Evolutionary conservation across 257 asterid genomes (phyloP), one percentile per base, ranked within the genome.

Genomic region (Capsicum rhomboideum): DNA sequence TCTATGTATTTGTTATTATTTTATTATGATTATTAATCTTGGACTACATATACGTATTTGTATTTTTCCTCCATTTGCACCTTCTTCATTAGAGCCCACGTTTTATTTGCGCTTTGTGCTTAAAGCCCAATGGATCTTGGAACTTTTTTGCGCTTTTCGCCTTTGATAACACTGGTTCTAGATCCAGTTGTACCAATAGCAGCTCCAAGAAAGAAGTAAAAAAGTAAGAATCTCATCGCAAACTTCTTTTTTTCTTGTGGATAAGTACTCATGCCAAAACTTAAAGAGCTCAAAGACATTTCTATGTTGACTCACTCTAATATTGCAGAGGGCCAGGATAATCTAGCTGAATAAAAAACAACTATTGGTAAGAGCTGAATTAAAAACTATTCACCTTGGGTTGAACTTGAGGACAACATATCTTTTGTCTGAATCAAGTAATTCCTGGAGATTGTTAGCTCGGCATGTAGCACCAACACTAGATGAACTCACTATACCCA

Each of bases 401-500:
- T 80, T 89, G 84, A 94, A 93, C 91, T 80, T 93, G 89, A 91
- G 93, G 34, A 92, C 84, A 8, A 85, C 85, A 84, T 92, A 90
- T 44, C 87, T 80, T 44, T 86, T 58, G 75, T 87, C 69, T 77
- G 87, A 90, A 53, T 90, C 88, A 63, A 96, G 89, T 80, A 96
- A 69, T 59, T 92, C 98, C 90, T 85, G 85, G 66, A 96, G 95
- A 88, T 90, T 89, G 59, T 91, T 87, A 85, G 90, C 88, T 79
- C 92, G 96, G 49, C 87, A 91, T 52, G 91, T 86, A 82, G 90
- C 86, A 83, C 84, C 88, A 83, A 79, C 88, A 82, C 78, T 79
- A 50, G 94, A 91, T 79, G 97, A 90, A 87, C 85, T 87, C 85
- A 94, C 75, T 90, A 94, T 85, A 85, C 89, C 92, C 84, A 97